These are phyloP conservation scores for Alternaria metachromatica DNA, from an alignment of 2,329 filamentous ascomycete genomes.

Conservation along the genomic window DNA sequence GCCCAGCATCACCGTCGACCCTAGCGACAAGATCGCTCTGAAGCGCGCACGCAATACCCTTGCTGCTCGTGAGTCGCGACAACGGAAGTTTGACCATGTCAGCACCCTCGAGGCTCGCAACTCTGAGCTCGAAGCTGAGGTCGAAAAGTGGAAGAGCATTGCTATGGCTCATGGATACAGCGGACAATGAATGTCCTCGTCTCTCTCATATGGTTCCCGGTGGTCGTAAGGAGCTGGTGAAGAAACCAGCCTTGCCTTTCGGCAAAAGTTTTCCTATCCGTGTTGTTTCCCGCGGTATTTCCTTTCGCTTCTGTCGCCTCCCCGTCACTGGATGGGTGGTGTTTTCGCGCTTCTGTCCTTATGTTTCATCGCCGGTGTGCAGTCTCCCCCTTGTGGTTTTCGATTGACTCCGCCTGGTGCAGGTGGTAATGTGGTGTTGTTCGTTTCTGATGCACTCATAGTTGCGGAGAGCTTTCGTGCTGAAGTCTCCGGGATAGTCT, in stretches of 20 bases:
- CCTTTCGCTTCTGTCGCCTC: constrained; percentile 7
- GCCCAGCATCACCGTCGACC: constrained; percentile 78
- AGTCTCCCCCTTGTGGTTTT: constrained; percentile 46
- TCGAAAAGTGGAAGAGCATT: constrained; percentile 53
- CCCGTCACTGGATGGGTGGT: constrained; percentile 13
- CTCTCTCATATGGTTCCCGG: constrained; percentile 36
- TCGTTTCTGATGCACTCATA: not conserved
- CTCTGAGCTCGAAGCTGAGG: constrained; percentile 65
- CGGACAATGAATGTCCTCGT: constrained; percentile 42
- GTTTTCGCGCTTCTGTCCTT: constrained; percentile 15
- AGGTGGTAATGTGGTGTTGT: constrained; percentile 22
- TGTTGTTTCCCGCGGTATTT: constrained; percentile 10
- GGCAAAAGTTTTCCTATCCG: constrained; percentile 35
- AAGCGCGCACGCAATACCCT: constrained; percentile 95
- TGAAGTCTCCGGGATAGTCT: constrained; percentile 23
- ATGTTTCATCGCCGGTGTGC: constrained; percentile 37
- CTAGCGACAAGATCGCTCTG: constrained; percentile 75
- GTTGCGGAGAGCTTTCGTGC: constrained; percentile 11
- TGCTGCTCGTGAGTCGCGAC: constrained; percentile 90
- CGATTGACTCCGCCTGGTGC: constrained; percentile 47
- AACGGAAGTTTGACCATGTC: constrained; percentile 80
- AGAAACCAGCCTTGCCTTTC: constrained; percentile 34
- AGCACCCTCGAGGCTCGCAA: constrained; percentile 78
- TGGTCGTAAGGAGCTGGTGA: constrained; percentile 49
- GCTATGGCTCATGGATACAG: constrained; percentile 48